Evolutionary conservation across 257 asterid species (phyloP).

Genomic region (Leptodermis oblonga): DNA sequence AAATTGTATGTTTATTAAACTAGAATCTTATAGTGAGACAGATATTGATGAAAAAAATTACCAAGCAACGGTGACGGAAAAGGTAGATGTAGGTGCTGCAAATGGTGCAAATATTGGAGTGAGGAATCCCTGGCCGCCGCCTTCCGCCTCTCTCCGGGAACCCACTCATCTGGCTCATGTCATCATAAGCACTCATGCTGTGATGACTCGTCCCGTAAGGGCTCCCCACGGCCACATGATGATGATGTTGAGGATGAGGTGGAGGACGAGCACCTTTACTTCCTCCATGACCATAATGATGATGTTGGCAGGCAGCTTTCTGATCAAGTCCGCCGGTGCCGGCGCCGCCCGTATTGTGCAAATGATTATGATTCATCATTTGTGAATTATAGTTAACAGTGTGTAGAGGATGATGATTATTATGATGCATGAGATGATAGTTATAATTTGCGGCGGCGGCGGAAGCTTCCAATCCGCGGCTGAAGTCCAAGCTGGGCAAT

Average conservation of each 20-base stretch:
- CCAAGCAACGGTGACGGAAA: slow-evolving; percentile 77
- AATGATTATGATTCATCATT: slow-evolving; percentile 1
- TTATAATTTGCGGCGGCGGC: slow-evolving; percentile 15
- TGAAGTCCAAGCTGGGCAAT: slow-evolving; percentile 73
- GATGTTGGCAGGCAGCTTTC: too few relatives aligned
- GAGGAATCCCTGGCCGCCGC: slow-evolving; percentile 73
- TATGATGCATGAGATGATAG: slow-evolving; percentile 12
- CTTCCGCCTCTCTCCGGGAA: slow-evolving; percentile 29
- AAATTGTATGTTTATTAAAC: too few relatives aligned
- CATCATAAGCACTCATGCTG: slow-evolving; percentile 41
- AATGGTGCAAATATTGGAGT: slow-evolving; percentile 70
- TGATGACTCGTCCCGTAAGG: slow-evolving; percentile 16
- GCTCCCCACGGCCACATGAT: slow-evolving; percentile 13
- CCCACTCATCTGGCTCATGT: slow-evolving; percentile 43
- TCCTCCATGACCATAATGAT: slow-evolving; percentile 8
- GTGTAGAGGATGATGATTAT: slow-evolving; percentile 7
- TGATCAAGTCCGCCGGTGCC: slow-evolving; percentile 13
- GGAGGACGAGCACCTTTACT: not conserved
- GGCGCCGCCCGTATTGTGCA: not conserved
- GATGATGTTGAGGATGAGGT: not conserved
- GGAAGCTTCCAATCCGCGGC: slow-evolving; percentile 39
- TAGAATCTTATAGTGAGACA: too few relatives aligned
- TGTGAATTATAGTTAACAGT: not conserved
- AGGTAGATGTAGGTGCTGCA: slow-evolving; percentile 58
- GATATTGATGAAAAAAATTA: slow-evolving; percentile 14